phyloP scores from a whole-genome alignment of 352 stramenopile species.

The Globisporangium nodosum region DNA sequence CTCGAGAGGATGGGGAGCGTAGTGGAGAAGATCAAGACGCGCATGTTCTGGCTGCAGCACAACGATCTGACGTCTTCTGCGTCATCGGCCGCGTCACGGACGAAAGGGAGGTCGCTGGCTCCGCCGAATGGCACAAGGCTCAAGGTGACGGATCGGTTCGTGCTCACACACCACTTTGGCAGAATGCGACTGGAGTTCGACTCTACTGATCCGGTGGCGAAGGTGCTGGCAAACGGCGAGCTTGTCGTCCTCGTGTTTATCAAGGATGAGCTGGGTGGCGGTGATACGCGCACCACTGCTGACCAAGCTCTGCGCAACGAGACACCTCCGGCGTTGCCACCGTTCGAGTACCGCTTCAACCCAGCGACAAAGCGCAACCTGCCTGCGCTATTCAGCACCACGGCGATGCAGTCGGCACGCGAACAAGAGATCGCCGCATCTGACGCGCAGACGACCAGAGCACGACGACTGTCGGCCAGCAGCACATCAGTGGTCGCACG shows the following conservation, averaged over 20 bases:
- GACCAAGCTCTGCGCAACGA: not conserved
- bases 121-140: constrained; percentile 8
- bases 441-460: not conserved
- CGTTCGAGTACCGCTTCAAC: constrained; percentile 19
- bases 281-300: too few relatives aligned
- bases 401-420: not conserved
- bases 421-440: not conserved
- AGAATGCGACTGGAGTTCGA: constrained; percentile 20
- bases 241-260: constrained; percentile 28
- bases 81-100: not conserved
- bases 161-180: constrained; percentile 33
- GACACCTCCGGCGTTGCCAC: not conserved
- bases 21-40: constrained; percentile 32
- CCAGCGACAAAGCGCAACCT: constrained; percentile 12
- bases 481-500: too few relatives aligned
- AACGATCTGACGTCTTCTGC: constrained; percentile 28
- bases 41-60: constrained; percentile 58
- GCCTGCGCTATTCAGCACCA: constrained; percentile 11
- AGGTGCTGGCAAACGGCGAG: constrained; percentile 31
- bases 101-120: not conserved
- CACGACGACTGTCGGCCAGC: too few relatives aligned
- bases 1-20: constrained; percentile 22
- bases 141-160: constrained; percentile 31
- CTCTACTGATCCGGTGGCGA: constrained; percentile 16
- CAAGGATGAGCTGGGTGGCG: constrained; percentile 1